Conservation (phyloP, 352 stramenopile genomes). For the Phytophthora chlamydospora region DNA sequence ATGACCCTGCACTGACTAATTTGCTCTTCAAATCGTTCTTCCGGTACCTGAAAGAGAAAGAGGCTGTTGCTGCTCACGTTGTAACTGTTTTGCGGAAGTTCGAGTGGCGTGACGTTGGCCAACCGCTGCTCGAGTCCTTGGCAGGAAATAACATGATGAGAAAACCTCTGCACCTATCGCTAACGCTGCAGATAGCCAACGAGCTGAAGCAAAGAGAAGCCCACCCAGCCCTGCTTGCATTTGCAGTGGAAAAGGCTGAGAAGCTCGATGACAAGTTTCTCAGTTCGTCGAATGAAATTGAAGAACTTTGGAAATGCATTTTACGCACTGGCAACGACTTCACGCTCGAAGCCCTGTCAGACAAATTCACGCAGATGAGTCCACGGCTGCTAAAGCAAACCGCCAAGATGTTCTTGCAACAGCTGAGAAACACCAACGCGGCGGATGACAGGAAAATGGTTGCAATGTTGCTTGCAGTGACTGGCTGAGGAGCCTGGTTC, state of each 20-base stretch:
- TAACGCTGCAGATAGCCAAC: neutral
- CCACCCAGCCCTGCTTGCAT: neutral
- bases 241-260: neutral
- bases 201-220: neutral
- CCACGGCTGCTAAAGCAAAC: neutral
- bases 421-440: neutral
- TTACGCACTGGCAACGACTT: neutral
- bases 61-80: too few relatives aligned
- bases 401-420: neutral
- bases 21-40: conserved; percentile 18
- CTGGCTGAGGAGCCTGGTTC: conserved; percentile 5
- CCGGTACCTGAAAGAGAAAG: neutral
- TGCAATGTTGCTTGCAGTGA: too few relatives aligned
- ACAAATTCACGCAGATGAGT: neutral
- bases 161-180: too few relatives aligned
- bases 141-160: too few relatives aligned
- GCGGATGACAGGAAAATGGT: neutral
- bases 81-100: conserved; percentile 5
- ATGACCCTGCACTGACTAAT: conserved; percentile 3
- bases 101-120: conserved; percentile 11
- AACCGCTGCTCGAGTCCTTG: conserved; percentile 1
- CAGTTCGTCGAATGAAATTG: neutral
- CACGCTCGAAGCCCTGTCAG: neutral
- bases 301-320: neutral
- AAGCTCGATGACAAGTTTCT: neutral